phyloP scores from a whole-genome alignment of 495 filamentous ascomycete genomes.

The Lentithecium fluviatile region DNA sequence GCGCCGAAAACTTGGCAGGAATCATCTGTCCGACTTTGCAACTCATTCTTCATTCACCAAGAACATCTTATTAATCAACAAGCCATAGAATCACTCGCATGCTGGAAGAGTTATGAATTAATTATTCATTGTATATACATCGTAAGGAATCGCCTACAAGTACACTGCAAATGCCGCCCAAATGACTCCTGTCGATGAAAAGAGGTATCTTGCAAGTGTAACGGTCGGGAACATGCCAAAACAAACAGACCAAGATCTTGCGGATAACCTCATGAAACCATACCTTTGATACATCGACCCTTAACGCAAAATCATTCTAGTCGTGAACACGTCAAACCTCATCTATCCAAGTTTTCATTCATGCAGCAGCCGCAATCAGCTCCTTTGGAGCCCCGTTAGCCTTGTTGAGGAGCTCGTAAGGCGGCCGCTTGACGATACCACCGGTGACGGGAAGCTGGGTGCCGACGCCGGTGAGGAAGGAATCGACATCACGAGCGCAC shows the following conservation, averaged over 20 bases:
- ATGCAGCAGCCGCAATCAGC: constrained; percentile 42
- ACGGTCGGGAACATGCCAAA: neutral
- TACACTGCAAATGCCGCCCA: constrained; percentile 28
- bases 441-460: constrained; percentile 88
- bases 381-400: constrained; percentile 36
- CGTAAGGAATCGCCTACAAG: neutral
- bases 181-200: constrained; percentile 18
- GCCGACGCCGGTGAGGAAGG: constrained; percentile 73
- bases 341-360: constrained; percentile 7
- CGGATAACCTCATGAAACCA: constrained; percentile 5
- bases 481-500: constrained; percentile 89
- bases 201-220: constrained; percentile 32
- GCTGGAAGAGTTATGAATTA: no score
- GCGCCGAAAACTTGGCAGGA: no score
- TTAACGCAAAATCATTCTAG: constrained; percentile 1
- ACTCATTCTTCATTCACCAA: no score
- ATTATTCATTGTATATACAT: no score
- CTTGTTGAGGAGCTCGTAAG: constrained; percentile 54
- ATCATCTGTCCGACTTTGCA: no score
- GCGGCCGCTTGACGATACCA: constrained; percentile 84
- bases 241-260: constrained; percentile 4
- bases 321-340: constrained; percentile 10
- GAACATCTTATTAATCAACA: no score
- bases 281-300: constrained; percentile 1
- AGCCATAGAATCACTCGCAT: no score